Conservation (phyloP, 2,329 filamentous ascomycete species). For the Aotearoamyces nothofagi region DNA sequence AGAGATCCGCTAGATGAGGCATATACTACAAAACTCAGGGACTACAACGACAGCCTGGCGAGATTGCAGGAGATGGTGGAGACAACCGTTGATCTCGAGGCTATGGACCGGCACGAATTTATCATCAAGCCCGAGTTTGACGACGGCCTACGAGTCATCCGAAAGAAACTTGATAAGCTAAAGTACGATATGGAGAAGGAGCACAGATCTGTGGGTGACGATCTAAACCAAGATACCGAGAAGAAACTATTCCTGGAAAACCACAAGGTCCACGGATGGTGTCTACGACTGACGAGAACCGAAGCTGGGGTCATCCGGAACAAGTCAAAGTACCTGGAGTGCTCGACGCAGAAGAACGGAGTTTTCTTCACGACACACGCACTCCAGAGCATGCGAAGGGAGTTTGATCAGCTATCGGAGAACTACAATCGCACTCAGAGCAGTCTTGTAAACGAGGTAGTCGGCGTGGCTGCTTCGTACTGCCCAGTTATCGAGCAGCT, state of each 20-base stretch:
- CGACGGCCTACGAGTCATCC: slow-evolving; percentile 72
- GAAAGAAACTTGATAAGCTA: slow-evolving; percentile 77
- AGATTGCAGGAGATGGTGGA: slow-evolving; percentile 97
- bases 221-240: slow-evolving; percentile 83
- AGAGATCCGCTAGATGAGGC: slow-evolving; percentile 72
- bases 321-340: slow-evolving; percentile 80
- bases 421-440: slow-evolving; percentile 93
- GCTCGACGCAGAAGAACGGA: slow-evolving; percentile 96
- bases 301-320: slow-evolving; percentile 91
- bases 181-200: slow-evolving; percentile 72
- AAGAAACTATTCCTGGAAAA: slow-evolving; percentile 98
- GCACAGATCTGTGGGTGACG: slow-evolving; percentile 59
- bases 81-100: slow-evolving; percentile 90
- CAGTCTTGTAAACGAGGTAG: slow-evolving; percentile 82
- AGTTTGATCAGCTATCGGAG: slow-evolving; percentile 85
- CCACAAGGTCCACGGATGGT: slow-evolving; percentile 91
- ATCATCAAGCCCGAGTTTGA: slow-evolving; percentile 99
- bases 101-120: slow-evolving; percentile 92
- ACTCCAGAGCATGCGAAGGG: slow-evolving; percentile 66
- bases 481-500: slow-evolving; percentile 83
- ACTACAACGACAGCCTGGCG: slow-evolving; percentile 61
- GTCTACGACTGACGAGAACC: slow-evolving; percentile 80
- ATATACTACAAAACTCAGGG: slow-evolving; percentile 72
- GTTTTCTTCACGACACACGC: slow-evolving; percentile 91
- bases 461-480: slow-evolving; percentile 86